A percentile compares a stretch with the other conserved stretches of the same genome.
Conservation (phyloP, 768 basidiomycete species). For the Hemileccinum rubropunctum region DNA sequence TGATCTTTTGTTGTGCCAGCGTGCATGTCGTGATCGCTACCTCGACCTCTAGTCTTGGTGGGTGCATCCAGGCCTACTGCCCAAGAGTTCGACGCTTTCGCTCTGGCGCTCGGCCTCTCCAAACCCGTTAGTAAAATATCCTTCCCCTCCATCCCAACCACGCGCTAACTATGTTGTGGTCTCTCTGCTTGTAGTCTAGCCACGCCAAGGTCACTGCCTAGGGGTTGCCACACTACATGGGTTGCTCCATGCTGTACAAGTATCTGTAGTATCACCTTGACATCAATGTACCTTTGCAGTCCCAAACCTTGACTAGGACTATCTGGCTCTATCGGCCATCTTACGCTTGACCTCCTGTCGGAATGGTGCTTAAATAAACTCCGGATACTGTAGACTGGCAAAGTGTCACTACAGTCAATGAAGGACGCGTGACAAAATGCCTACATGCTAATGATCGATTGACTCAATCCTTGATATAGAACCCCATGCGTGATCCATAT, state of each 20-base stretch:
- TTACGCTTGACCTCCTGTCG: too few species aligned
- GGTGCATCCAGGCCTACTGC: constrained; percentile 41
- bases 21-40: neutral
- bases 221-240: neutral
- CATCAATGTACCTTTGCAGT: constrained; percentile 1
- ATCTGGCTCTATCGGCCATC: too few species aligned
- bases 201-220: neutral
- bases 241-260: constrained; percentile 3
- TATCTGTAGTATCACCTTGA: constrained; percentile 11
- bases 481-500: too few species aligned
- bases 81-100: constrained; percentile 49
- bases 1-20: constrained; percentile 1
- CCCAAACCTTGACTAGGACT: too few species aligned
- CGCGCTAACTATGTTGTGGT: neutral
- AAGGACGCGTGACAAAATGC: too few species aligned
- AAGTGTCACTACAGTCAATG: too few species aligned
- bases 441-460: too few species aligned
- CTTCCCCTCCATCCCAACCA: neutral
- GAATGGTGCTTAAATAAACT: too few species aligned
- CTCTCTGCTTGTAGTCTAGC: neutral
- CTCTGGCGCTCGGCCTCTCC: constrained; percentile 40
- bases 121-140: constrained; percentile 25
- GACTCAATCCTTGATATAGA: too few species aligned
- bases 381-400: too few species aligned
- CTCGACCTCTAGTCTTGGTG: constrained; percentile 46